phyloP scores from a whole-genome alignment of 2,329 filamentous ascomycete genomes.

The Phaeosphaeriaceae sp. region DNA sequence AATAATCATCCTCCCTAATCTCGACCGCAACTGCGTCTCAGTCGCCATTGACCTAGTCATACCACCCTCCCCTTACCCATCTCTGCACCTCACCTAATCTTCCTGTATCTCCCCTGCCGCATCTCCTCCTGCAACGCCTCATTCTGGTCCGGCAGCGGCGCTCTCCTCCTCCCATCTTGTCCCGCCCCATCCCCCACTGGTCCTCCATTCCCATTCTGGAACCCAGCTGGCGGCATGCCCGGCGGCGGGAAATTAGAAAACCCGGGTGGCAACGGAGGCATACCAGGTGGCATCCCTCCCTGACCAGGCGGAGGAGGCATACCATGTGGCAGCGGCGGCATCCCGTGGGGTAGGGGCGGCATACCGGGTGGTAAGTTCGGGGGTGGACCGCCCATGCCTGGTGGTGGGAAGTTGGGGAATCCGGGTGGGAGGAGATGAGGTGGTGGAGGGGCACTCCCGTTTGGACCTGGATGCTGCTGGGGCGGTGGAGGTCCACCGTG shows the following conservation, averaged over 20 bases:
- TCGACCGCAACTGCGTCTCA: not conserved
- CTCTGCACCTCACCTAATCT: slow-evolving; percentile 19
- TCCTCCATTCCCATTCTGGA: slow-evolving; percentile 45
- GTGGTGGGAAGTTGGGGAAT: slow-evolving; percentile 16
- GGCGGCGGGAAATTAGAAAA: not conserved
- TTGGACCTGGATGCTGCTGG: not conserved
- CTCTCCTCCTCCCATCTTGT: slow-evolving; percentile 54
- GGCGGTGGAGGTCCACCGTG: slow-evolving; percentile 32
- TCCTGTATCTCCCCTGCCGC: slow-evolving; percentile 61
- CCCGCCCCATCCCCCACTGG: slow-evolving; percentile 26
- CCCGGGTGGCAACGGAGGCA: slow-evolving; percentile 4
- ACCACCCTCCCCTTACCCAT: not conserved
- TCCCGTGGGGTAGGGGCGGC: slow-evolving; percentile 16
- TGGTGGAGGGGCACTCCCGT: slow-evolving; percentile 29
- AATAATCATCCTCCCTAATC: not conserved
- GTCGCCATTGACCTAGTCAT: not conserved
- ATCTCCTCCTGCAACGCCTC: slow-evolving; percentile 84
- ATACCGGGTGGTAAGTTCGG: slow-evolving; percentile 10
- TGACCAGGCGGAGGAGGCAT: slow-evolving; percentile 22
- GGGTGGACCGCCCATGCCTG: slow-evolving; percentile 18
- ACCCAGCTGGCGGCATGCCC: slow-evolving; percentile 15
- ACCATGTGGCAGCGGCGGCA: slow-evolving; percentile 17
- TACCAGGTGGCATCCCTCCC: slow-evolving; percentile 3
- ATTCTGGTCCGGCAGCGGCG: slow-evolving; percentile 81
- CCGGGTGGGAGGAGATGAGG: slow-evolving; percentile 29